phyloP scores from a whole-genome alignment of 1,284 basidiomycete species.

The Ceraceosorus guamensis region DNA sequence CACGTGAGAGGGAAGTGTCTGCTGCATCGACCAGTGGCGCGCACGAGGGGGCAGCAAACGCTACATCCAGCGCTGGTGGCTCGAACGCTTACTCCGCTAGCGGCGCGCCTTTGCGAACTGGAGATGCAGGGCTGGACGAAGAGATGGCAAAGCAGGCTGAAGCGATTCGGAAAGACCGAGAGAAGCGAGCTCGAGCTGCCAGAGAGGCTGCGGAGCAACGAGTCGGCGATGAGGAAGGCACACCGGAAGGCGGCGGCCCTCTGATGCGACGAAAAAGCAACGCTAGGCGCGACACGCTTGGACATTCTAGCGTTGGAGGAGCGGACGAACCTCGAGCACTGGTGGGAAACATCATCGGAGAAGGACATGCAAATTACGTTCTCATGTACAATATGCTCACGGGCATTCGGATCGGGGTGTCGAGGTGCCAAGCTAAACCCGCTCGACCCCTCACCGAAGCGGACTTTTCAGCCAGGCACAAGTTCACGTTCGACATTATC shows the following conservation, averaged over 20 bases:
- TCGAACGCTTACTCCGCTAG: conserved; percentile 5
- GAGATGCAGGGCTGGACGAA: conserved; percentile 42
- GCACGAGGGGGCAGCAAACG: no score
- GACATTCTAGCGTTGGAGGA: neutral
- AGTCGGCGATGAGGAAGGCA: neutral
- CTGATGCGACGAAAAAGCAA: conserved; percentile 10
- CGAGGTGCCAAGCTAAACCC: conserved; percentile 90
- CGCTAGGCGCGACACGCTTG: conserved; percentile 3
- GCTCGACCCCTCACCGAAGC: conserved; percentile 73
- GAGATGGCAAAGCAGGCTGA: conserved; percentile 43
- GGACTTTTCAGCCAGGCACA: conserved; percentile 83
- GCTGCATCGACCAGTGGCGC: neutral
- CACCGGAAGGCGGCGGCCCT: neutral
- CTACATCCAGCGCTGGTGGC: no score
- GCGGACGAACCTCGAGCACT: conserved; percentile 54
- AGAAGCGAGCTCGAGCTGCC: conserved; percentile 24
- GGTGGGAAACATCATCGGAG: conserved; percentile 90
- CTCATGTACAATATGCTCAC: conserved; percentile 99
- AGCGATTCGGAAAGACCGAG: conserved; percentile 33
- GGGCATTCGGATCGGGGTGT: conserved; percentile 85
- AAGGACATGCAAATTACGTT: conserved; percentile 96
- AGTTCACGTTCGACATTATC: conserved; percentile 94
- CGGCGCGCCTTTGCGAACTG: conserved; percentile 24
- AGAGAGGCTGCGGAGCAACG: conserved; percentile 10
- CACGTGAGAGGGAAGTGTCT: neutral